A percentile compares a stretch with the other conserved stretches of the same genome.
phyloP scores from a whole-genome alignment of 2,329 filamentous ascomycete genomes.

The Penicillium sp. region DNA sequence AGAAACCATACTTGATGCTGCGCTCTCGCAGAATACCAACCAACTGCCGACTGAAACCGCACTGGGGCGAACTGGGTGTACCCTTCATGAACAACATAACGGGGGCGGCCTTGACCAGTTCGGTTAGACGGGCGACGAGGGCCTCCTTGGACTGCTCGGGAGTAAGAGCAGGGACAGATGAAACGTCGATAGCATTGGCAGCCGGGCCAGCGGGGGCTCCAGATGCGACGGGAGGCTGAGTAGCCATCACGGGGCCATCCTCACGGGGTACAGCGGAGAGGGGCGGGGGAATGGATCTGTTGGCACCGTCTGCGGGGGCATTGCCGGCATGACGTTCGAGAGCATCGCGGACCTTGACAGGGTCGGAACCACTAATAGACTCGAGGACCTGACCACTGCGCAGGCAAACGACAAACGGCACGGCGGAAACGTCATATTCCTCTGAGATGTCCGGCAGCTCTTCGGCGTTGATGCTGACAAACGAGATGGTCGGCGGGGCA shows the following conservation, averaged over 20 bases:
- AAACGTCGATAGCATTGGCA: constrained; percentile 22
- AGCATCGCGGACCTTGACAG: constrained; percentile 72
- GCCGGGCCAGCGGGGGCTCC: constrained; percentile 22
- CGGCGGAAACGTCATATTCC: constrained; percentile 86
- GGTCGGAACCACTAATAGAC: constrained; percentile 84
- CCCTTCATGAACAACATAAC: constrained; percentile 99
- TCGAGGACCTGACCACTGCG: constrained; percentile 71
- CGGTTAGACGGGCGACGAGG: constrained; percentile 69
- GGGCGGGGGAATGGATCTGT: constrained; percentile 38
- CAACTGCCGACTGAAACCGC: constrained; percentile 86
- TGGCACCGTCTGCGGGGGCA: constrained; percentile 19
- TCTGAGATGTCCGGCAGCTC: constrained; percentile 89
- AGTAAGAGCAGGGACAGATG: constrained; percentile 23
- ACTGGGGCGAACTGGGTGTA: constrained; percentile 80
- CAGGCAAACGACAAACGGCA: constrained; percentile 81
- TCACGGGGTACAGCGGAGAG: constrained; percentile 39
- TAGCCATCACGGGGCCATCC: constrained; percentile 28
- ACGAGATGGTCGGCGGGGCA: constrained; percentile 63
- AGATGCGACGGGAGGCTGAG: constrained; percentile 24
- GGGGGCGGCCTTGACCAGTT: constrained; percentile 88
- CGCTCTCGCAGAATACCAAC: constrained; percentile 82
- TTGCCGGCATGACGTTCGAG: constrained; percentile 73
- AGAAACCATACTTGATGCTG: constrained; percentile 94
- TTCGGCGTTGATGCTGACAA: constrained; percentile 90
- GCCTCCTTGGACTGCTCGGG: constrained; percentile 70